These are phyloP conservation scores for Aspergillus terreus DNA, from an alignment of 2,329 filamentous ascomycete genomes.

Conservation along the genomic window DNA sequence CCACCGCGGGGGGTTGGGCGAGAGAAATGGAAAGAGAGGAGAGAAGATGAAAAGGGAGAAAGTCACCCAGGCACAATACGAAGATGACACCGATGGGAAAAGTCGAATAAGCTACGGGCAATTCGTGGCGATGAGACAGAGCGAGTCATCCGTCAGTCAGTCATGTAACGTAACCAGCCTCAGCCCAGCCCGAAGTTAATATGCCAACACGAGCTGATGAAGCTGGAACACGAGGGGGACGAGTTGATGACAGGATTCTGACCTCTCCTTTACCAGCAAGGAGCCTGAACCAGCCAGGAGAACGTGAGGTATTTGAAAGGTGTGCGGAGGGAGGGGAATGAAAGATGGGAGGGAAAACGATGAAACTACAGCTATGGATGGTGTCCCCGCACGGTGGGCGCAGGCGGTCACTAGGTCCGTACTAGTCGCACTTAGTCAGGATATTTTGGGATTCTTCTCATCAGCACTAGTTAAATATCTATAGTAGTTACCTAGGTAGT, in stretches of 20 bases:
- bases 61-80: not conserved
- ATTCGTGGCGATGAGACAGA: not conserved
- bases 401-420: too few species aligned
- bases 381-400: too few species aligned
- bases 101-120: not conserved
- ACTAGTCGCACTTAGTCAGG: too few species aligned
- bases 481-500: too few species aligned
- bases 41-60: not conserved
- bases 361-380: too few species aligned
- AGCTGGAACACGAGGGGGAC: not conserved
- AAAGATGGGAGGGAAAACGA: too few species aligned
- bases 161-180: not conserved
- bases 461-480: too few species aligned
- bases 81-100: not conserved
- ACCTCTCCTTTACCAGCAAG: conserved; percentile 20
- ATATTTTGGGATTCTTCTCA: too few species aligned
- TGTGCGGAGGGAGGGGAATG: too few species aligned
- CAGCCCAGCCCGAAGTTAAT: not conserved
- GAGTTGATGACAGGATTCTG: not conserved
- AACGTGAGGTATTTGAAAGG: not conserved
- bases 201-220: not conserved
- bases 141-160: not conserved
- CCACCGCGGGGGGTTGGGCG: too few species aligned
- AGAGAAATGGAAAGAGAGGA: not conserved
- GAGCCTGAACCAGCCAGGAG: conserved; percentile 18